Conservation (phyloP, 202 grass and related monocot species). For the Setaria italica region DNA sequence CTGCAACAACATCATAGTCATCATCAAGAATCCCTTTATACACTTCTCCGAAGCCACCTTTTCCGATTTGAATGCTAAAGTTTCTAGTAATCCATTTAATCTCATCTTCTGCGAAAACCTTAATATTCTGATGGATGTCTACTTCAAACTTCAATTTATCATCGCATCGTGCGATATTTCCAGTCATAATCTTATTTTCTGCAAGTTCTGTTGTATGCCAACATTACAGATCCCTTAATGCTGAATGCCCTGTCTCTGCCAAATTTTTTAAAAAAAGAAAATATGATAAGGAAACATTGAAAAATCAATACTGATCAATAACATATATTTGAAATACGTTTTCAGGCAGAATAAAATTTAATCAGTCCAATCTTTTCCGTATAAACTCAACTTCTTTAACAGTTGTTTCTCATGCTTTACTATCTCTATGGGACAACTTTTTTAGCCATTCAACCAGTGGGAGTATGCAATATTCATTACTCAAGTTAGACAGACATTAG, state of each 20-base stretch:
- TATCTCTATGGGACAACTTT: background rate
- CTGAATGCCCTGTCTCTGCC: background rate
- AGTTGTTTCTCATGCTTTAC: background rate
- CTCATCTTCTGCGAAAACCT: constrained; percentile 23
- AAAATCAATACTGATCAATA: background rate
- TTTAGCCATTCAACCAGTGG: background rate
- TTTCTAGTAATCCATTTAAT: constrained; percentile 20
- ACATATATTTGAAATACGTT: background rate
- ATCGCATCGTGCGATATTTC: background rate
- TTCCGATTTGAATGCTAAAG: constrained; percentile 22
- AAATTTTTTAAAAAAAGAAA: background rate
- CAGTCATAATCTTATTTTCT: constrained; percentile 5
- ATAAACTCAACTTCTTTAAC: background rate
- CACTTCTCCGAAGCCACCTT: constrained; percentile 42
- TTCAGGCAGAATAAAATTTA: background rate
- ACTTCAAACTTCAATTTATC: background rate
- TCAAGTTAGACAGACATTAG: background rate
- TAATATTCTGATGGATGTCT: background rate
- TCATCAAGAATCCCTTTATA: constrained; percentile 8
- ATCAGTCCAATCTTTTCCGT: background rate
- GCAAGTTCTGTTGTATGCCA: background rate
- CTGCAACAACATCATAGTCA: constrained; percentile 14
- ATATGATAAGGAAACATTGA: background rate
- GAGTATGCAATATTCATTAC: background rate
- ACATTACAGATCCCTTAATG: background rate